Base-by-base conservation (phyloP, 805 yeast genomes). In the Millerozyma acaciae region DNA sequence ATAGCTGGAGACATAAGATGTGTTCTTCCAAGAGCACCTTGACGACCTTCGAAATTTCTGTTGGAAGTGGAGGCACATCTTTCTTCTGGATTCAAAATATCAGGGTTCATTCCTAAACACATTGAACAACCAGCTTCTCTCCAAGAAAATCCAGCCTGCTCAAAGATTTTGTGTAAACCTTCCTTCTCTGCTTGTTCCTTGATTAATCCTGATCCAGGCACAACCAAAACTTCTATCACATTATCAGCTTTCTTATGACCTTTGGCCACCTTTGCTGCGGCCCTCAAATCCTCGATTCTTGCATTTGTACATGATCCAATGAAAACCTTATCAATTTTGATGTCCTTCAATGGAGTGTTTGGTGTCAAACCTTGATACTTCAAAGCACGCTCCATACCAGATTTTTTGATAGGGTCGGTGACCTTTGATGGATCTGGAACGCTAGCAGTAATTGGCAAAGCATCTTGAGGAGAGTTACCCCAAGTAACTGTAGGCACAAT, bases 41-140 rank as follows among this genome's bases (percentile, higher is more conserved):
- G 98, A 66, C 98, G 89, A 51, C 98, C 98, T 64, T 90, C 97
- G 57, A 93, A 93, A 70, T 93, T 93, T 75, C 98, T 84, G 75
- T 93, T 93, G 15, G 97, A 90, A 13, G 98, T 93, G 9, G 97
- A 89, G 6, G 98, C 98, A 70, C 98, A 93, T 68, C 98, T 80
- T 65, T 93, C 98, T 55, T 84, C 78, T 25, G 98, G 98, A 42
- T 80, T 76, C 55, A 93, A 75, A 50, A 93, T 90, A 69, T 93
- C 98, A 26, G 97, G 97, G 68, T 93, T 93, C 98, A 93, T 93
- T 63, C 98, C 98, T 33, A 93, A 75, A 70, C 98, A 93, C 98
- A 93, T 93, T 26, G 97, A 90, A 68, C 98, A 93, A 41, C 98
- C 98, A 45, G 98, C 97, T 69, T 93, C 98, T 71, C 98, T 83